phyloP scores from a whole-genome alignment of 495 filamentous ascomycete genomes.

The Aspergillus campestris region DNA sequence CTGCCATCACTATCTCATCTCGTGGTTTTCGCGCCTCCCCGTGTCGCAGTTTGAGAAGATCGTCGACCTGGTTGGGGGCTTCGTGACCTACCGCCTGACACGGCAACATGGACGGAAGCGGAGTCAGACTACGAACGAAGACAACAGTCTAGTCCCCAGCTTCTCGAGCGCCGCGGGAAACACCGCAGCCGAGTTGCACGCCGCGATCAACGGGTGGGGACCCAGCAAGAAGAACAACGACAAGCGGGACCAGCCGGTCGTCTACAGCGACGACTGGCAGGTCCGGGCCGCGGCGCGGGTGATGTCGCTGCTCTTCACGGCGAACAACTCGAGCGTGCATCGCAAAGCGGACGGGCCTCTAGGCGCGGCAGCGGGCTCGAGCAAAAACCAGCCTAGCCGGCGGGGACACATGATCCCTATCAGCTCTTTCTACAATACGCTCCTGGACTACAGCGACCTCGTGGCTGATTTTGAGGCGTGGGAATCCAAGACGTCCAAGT shows the following conservation, averaged over 20 bases:
- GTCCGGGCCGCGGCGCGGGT: conserved; percentile 73
- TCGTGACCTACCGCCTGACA: conserved; percentile 73
- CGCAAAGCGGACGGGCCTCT: conserved; percentile 22
- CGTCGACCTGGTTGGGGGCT: conserved; percentile 69
- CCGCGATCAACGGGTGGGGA: conserved; percentile 58
- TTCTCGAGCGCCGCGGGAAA: conserved; percentile 52
- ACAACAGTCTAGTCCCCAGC: conserved; percentile 61
- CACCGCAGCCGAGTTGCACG: conserved; percentile 65
- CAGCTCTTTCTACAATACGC: conserved; percentile 78
- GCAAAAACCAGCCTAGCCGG: conserved; percentile 34
- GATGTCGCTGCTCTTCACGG: conserved; percentile 75
- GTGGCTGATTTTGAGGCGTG: conserved; percentile 84
- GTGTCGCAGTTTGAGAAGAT: conserved; percentile 57
- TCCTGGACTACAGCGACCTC: conserved; percentile 79
- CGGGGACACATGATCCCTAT: conserved; percentile 64
- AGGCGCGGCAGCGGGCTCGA: conserved; percentile 11
- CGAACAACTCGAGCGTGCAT: conserved; percentile 54
- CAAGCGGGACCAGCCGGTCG: conserved; percentile 41
- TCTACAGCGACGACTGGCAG: conserved; percentile 88
- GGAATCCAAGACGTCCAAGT: conserved; percentile 67
- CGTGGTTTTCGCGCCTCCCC: conserved; percentile 72
- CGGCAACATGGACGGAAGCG: conserved; percentile 65
- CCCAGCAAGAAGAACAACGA: conserved; percentile 35
- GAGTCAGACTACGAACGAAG: conserved; percentile 47
- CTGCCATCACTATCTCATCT: conserved; percentile 76